Base-by-base conservation (phyloP, 495 filamentous ascomycete genomes). In the Wilcoxina mikolae region DNA sequence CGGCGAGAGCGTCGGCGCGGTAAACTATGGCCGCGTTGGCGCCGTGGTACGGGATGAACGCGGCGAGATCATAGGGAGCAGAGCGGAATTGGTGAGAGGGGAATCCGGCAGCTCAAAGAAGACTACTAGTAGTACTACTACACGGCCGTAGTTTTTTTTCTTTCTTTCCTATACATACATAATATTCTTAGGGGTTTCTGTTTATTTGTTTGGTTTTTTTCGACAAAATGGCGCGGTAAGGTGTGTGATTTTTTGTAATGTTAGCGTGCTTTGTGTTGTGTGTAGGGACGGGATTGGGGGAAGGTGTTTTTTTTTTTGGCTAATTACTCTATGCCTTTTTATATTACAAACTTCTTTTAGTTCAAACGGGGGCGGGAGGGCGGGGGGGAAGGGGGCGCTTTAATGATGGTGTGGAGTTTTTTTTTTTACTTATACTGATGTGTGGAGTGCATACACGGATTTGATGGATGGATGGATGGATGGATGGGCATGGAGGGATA, bases 1-100 rank as follows among this genome's bases (percentile, higher is more conserved):
- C n/a, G 59, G 63, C 10, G 62, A 64, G 15, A 62, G 58, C 9
- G 54, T 66, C 18, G 64, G 64, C 0, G 56, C 51, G 0, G 64
- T 66, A 15, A 56, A 29, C 9, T 4, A 17, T 1, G 51, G 51
- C 2, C 18, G 39, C 18, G 51, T 43, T 9, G 51, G 35, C 3
- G 24, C n/a, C 2, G 51, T 54, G 7, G 41, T 54, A 1, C 7
- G 2, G 11, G 20, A 54, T 20, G 39, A 54, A 12, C 38, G 4
- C 1, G 3, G 15, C 4, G 51, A 44, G 10, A 18, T 54, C 12
- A 26, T 15, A 4, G 51, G 51, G 3, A 54, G 51, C 25, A 33
- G 45, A 25, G 51, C 51, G 11, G 51, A 54, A 25, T 25, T 54
- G 3, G 51, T 54, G 2, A 43, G 51, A 17, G 39, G 38, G 0